Evolutionary conservation across 129 eudicot species (phyloP).

Genomic region (Centella asiatica): DNA sequence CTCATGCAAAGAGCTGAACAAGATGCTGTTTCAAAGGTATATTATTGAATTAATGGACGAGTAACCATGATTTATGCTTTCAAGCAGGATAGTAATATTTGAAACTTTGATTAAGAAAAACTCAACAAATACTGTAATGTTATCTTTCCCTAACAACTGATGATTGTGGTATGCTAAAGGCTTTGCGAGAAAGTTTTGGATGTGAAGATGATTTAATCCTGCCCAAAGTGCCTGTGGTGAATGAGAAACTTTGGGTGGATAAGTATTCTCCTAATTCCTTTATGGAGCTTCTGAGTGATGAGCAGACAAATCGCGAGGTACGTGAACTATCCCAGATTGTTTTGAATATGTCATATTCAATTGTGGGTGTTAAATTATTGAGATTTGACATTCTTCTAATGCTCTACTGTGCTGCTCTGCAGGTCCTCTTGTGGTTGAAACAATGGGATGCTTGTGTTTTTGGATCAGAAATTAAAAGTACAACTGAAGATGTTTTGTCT

Average conservation of each 20-base stretch:
- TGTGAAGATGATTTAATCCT: conserved; percentile 23
- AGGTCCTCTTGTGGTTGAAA: conserved; percentile 97
- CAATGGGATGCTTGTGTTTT: conserved; percentile 97
- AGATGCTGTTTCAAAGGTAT: conserved; percentile 65
- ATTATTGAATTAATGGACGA: background rate
- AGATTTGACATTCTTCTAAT: background rate
- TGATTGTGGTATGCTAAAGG: conserved; percentile 35
- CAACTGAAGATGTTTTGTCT: conserved; percentile 81
- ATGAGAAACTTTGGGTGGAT: conserved; percentile 89
- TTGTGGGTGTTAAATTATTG: background rate
- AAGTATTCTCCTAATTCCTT: conserved; percentile 94
- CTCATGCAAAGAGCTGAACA: conserved; percentile 72
- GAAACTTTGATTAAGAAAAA: background rate
- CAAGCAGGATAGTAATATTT: background rate
- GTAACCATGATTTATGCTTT: background rate
- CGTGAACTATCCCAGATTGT: background rate
- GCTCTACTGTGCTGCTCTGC: conserved; percentile 4
- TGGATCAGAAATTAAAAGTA: conserved; percentile 80
- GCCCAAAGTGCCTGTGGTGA: conserved; percentile 37
- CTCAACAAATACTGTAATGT: background rate
- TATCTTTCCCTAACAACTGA: conserved; percentile 11
- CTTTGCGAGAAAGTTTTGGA: conserved; percentile 60
- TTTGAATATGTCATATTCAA: background rate
- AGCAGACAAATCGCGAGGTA: conserved; percentile 93
- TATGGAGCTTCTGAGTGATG: conserved; percentile 93